Percentiles rank a stretch among this genome's conserved stretches.
Conservation (phyloP, 441 rosid species). For the Brassica hybrid region DNA sequence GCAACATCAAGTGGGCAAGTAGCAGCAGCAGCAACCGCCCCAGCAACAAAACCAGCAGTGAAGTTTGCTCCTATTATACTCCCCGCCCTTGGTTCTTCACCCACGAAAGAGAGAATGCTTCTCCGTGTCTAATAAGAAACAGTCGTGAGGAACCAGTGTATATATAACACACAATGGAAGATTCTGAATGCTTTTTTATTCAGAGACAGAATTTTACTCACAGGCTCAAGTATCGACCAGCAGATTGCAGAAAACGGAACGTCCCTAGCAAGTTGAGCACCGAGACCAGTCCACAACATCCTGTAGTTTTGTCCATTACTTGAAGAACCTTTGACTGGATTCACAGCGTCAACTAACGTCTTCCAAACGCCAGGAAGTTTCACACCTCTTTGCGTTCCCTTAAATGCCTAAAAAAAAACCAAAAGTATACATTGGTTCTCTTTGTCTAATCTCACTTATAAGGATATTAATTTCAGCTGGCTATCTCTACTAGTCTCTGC, state of each 20-base stretch:
- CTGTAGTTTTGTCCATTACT: conserved; percentile 57
- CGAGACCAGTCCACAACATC: conserved; percentile 76
- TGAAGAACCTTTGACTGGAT: conserved; percentile 52
- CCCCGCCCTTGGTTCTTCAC: conserved; percentile 53
- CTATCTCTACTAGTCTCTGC: too few species aligned
- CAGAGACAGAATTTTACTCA: conserved; percentile 42
- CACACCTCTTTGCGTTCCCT: conserved; percentile 55
- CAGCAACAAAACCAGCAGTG: conserved; percentile 69
- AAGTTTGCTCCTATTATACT: conserved; percentile 68
- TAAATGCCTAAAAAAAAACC: conserved; percentile 55
- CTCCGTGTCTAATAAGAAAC: conserved; percentile 52
- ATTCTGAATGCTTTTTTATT: neutral
- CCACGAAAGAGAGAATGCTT: conserved; percentile 52
- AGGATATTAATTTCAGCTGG: too few species aligned
- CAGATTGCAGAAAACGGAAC: conserved; percentile 86
- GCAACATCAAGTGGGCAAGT: conserved; percentile 79
- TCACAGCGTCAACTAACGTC: conserved; percentile 62
- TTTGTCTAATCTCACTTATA: too few species aligned
- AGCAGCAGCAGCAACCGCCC: conserved; percentile 69
- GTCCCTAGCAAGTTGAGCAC: conserved; percentile 77
- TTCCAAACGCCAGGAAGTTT: conserved; percentile 77
- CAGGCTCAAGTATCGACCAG: conserved; percentile 81
- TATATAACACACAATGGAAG: neutral
- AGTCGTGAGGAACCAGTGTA: conserved; percentile 31
- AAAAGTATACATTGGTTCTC: neutral